These are phyloP conservation scores for Alnus glutinosa DNA, from an alignment of 306 rosid species.

Conservation along the genomic window DNA sequence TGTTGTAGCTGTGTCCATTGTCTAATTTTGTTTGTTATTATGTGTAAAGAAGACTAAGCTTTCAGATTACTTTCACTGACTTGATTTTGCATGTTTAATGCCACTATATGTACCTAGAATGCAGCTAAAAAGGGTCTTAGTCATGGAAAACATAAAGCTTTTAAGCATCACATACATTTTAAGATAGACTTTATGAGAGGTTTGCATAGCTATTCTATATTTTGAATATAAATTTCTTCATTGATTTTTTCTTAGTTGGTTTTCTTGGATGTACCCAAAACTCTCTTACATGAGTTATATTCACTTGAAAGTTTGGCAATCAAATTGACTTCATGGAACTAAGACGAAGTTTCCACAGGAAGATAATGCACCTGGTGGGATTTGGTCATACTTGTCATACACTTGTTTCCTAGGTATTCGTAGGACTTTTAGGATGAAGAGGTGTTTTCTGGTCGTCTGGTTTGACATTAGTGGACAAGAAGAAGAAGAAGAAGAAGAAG, in stretches of 20 bases:
- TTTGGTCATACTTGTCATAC: not conserved
- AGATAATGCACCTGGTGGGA: not conserved
- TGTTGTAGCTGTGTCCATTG: not conserved
- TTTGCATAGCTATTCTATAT: not conserved
- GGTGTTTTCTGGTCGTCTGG: not conserved
- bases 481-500: not conserved
- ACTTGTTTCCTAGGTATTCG: no score
- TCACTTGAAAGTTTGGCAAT: not conserved
- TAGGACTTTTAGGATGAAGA: not conserved
- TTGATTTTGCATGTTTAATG: not conserved
- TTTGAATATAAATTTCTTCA: not conserved
- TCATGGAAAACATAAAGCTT: not conserved
- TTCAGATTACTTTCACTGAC: not conserved
- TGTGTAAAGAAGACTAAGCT: not conserved
- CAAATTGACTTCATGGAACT: not conserved
- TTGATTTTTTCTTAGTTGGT: not conserved
- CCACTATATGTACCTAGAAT: not conserved
- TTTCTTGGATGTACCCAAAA: not conserved
- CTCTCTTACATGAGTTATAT: not conserved
- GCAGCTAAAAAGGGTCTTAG: not conserved
- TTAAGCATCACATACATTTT: not conserved
- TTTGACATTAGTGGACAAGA: not conserved
- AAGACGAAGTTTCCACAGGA: not conserved
- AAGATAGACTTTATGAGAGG: not conserved
- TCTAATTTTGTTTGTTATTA: not conserved